Evolutionary conservation across 2,329 filamentous ascomycete genomes (phyloP), one percentile per base, ranked within the genome.

Genomic region (Shiraia bambusicola): DNA sequence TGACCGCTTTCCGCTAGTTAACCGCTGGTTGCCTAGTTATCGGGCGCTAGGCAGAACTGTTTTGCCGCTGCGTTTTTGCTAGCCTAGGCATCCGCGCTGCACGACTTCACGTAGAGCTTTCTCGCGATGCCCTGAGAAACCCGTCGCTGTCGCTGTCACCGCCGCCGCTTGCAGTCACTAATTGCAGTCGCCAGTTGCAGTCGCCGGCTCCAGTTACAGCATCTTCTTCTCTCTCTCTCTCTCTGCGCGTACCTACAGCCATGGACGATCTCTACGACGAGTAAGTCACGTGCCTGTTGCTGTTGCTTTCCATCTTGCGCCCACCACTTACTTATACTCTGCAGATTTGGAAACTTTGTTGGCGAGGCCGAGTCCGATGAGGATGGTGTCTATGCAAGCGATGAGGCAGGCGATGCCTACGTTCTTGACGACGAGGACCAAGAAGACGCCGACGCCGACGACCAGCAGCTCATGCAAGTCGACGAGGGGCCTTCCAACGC

Each of bases 231-330:
- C n/a, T n/a, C n/a, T n/a, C n/a, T n/a, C n/a, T 22, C 19, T 22
- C 8, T 8, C 19, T 22, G 19, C 47, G 42, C 28, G 36, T 34
- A 46, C 46, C 19, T 53, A 50, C 52, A 65, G 73, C 60, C 60
- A 93, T 95, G 90, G 91, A 96, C 76, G 91, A 96, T 72, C 83
- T 96, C 59, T 96, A 97, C 70, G 92, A 97, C 75, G 92, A 97
- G 88, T 94, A 75, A 54, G 48, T 44, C 19, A 22, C 19, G 19
- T 8, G 19, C 8, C 19, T 5, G 8, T 22, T 22, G 19, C 4
- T 5, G 4, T 8, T 22, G 19, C 19, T 4, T 8, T 22, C 8
- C 19, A 8, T 22, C 8, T 22, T 22, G 19, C 19, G 19, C 19
- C n/a, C 19, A 8, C 8, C 8, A 8, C 19, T 22, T 8, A 22